phyloP scores from a whole-genome alignment of 2,329 filamentous ascomycete species.

The Fusarium metavorans region DNA sequence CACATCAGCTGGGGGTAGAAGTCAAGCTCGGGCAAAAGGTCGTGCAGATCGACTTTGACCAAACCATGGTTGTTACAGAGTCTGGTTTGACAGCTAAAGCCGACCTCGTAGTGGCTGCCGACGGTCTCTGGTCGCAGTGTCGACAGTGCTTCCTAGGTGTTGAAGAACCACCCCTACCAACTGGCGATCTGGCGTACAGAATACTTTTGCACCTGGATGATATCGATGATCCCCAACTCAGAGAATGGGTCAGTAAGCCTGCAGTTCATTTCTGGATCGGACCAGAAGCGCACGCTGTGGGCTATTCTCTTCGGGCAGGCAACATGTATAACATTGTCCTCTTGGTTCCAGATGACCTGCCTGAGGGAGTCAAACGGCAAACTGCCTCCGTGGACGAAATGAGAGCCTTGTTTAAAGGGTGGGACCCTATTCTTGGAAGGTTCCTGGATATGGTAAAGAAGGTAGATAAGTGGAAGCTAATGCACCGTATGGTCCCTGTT shows the following conservation, averaged over 20 bases:
- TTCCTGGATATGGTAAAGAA: constrained; percentile 63
- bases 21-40: constrained; percentile 64
- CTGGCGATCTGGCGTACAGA: constrained; percentile 74
- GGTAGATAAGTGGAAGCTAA: constrained; percentile 78
- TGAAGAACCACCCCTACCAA: constrained; percentile 64
- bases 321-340: background rate
- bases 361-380: constrained; percentile 50
- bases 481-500: constrained; percentile 57
- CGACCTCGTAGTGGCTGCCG: constrained; percentile 66
- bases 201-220: constrained; percentile 67
- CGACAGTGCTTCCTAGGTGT: constrained; percentile 61
- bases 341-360: background rate
- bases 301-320: background rate
- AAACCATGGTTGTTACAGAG: constrained; percentile 54
- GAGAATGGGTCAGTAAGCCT: constrained; percentile 64
- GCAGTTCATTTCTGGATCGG: constrained; percentile 73
- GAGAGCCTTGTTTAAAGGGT: constrained; percentile 67
- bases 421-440: constrained; percentile 69
- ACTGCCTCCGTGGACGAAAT: constrained; percentile 71
- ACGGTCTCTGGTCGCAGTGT: constrained; percentile 73
- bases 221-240: constrained; percentile 62
- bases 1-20: constrained; percentile 64
- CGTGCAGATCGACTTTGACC: constrained; percentile 59
- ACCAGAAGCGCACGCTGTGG: constrained; percentile 50
- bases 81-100: constrained; percentile 49